These are phyloP conservation scores for Penicillium malachiteum DNA, from an alignment of 495 filamentous ascomycete genomes.

Conservation along the genomic window DNA sequence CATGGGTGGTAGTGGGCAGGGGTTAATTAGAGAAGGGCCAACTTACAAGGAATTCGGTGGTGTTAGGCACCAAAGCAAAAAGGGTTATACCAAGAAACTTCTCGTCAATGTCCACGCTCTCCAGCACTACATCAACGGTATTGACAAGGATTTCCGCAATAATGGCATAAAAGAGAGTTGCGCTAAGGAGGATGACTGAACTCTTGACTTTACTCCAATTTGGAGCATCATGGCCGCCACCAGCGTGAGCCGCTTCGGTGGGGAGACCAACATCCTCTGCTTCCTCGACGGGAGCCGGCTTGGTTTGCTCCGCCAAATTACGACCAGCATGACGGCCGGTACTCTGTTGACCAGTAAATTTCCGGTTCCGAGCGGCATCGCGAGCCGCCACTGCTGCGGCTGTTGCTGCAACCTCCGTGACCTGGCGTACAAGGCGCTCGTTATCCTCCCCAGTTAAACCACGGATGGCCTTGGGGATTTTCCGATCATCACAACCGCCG, in stretches of 20 bases:
- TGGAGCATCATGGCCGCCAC: constrained; percentile 91
- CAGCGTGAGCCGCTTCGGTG: constrained; percentile 38
- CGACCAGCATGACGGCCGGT: constrained; percentile 29
- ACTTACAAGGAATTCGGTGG: constrained; percentile 92
- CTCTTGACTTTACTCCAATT: constrained; percentile 96
- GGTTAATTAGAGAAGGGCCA: neutral
- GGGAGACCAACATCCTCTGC: constrained; percentile 40
- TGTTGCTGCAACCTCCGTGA: constrained; percentile 89
- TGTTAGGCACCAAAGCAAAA: constrained; percentile 96
- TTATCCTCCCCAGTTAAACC: constrained; percentile 75
- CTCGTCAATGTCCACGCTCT: constrained; percentile 87
- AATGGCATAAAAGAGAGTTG: constrained; percentile 89
- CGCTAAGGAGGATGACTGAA: constrained; percentile 81
- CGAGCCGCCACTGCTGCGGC: constrained; percentile 85
- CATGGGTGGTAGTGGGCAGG: neutral
- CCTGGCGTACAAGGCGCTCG: constrained; percentile 71
- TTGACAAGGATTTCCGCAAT: constrained; percentile 97
- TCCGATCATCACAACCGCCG: constrained; percentile 16
- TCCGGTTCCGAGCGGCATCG: constrained; percentile 62
- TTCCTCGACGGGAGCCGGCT: constrained; percentile 31
- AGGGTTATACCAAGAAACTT: constrained; percentile 98
- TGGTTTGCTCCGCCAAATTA: constrained; percentile 27
- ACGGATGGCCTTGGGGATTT: constrained; percentile 45
- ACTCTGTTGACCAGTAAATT: constrained; percentile 38
- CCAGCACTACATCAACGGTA: constrained; percentile 91